These are phyloP conservation scores for Blastomyces emzantsi DNA, from an alignment of 2,329 filamentous ascomycete species.

Conservation along the genomic window DNA sequence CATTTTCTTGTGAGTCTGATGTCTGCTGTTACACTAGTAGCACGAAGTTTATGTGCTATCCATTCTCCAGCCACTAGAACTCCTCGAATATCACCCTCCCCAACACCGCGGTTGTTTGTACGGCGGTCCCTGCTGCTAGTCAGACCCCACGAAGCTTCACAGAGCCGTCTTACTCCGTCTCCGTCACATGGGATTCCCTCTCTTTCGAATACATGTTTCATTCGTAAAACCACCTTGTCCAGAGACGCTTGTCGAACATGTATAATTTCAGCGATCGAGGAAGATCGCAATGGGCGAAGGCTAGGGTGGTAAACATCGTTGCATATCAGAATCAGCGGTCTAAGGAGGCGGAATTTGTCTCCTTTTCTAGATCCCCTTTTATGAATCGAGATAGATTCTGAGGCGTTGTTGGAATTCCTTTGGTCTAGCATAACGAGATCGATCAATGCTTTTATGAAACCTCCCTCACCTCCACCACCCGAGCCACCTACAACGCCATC, in stretches of 20 bases:
- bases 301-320: slow-evolving; percentile 95
- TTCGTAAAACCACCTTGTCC: slow-evolving; percentile 70
- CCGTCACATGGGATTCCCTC: slow-evolving; percentile 83
- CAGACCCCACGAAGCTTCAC: slow-evolving; percentile 58
- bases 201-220: slow-evolving; percentile 77
- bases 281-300: slow-evolving; percentile 76
- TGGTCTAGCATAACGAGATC: slow-evolving; percentile 82
- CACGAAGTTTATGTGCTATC: slow-evolving; percentile 52
- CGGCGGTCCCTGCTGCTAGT: slow-evolving; percentile 46
- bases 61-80: slow-evolving; percentile 58
- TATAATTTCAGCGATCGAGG: slow-evolving; percentile 75
- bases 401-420: slow-evolving; percentile 52
- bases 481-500: slow-evolving; percentile 84
- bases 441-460: slow-evolving; percentile 90
- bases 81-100: slow-evolving; percentile 52
- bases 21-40: slow-evolving; percentile 32
- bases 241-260: slow-evolving; percentile 83
- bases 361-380: slow-evolving; percentile 58
- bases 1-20: slow-evolving; percentile 48
- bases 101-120: slow-evolving; percentile 37
- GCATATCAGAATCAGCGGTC: slow-evolving; percentile 88
- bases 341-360: slow-evolving; percentile 76
- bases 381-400: slow-evolving; percentile 23
- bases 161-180: slow-evolving; percentile 70
- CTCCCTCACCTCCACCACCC: slow-evolving; percentile 66